Percentiles rank a stretch among this genome's conserved stretches.
Conservation (phyloP, 495 filamentous ascomycete genomes). For the Oidiodendron maius region DNA sequence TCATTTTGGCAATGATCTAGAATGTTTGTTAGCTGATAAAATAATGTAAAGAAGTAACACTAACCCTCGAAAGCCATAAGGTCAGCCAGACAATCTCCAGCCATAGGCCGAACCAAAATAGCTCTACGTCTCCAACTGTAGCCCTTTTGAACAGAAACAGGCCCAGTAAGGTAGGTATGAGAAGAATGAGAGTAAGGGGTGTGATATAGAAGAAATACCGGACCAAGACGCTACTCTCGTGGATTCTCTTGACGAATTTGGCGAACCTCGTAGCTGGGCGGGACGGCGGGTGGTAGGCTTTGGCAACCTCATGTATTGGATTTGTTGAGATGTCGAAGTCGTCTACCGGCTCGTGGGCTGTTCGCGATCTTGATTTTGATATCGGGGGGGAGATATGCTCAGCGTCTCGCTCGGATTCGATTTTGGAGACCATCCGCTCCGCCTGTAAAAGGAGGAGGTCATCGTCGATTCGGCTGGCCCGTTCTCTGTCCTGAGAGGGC, state of each 20-base stretch:
- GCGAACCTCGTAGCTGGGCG: conserved; percentile 58
- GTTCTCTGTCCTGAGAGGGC: conserved; percentile 37
- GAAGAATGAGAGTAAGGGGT: conserved; percentile 64
- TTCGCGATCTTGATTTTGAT: conserved; percentile 37
- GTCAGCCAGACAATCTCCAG: conserved; percentile 90
- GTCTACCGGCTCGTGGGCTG: conserved; percentile 58
- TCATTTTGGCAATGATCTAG: conserved; percentile 65
- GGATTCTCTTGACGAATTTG: conserved; percentile 56
- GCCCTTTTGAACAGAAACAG: conserved; percentile 57
- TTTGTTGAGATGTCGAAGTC: conserved; percentile 77
- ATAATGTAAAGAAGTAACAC: conserved; percentile 21
- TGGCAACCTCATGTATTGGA: conserved; percentile 64
- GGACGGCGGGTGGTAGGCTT: conserved; percentile 61
- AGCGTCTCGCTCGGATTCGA: conserved; percentile 28
- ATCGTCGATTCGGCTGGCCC: conserved; percentile 70
- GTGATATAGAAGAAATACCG: conserved; percentile 86
- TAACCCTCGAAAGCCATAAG: conserved; percentile 72
- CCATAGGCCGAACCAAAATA: conserved; percentile 95
- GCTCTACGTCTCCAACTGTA: conserved; percentile 65
- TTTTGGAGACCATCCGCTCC: conserved; percentile 64
- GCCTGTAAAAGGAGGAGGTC: conserved; percentile 78
- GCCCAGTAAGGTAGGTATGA: conserved; percentile 79
- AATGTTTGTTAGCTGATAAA: background rate
- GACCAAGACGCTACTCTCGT: conserved; percentile 62
- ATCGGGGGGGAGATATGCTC: conserved; percentile 36